Conservation (phyloP, 345 rosid genomes). For the Pseudoturritis turrita region DNA sequence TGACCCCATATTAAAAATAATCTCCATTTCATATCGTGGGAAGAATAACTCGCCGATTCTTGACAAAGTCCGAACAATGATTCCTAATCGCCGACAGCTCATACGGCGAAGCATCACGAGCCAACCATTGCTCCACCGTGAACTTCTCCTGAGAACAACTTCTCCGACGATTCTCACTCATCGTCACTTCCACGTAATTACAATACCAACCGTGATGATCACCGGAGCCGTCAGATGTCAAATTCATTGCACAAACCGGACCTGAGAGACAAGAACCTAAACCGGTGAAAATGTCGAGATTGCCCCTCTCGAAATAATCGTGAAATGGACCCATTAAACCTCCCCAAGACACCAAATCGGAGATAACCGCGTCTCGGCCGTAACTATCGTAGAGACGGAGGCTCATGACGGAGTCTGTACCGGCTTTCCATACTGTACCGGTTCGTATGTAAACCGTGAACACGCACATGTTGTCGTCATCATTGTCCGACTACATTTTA, state of each 20-base stretch:
- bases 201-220: constrained; percentile 81
- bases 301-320: constrained; percentile 86
- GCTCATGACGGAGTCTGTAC: constrained; percentile 70
- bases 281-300: constrained; percentile 83
- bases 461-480: constrained; percentile 47
- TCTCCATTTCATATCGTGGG: neutral
- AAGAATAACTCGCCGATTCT: neutral
- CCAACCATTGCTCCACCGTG: constrained; percentile 88
- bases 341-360: constrained; percentile 68
- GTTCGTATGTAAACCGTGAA: constrained; percentile 69
- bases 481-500: constrained; percentile 17
- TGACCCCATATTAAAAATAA: neutral
- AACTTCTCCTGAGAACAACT: constrained; percentile 57
- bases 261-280: constrained; percentile 48
- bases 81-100: constrained; percentile 55
- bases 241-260: constrained; percentile 64
- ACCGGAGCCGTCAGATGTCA: constrained; percentile 78
- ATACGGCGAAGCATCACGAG: constrained; percentile 58
- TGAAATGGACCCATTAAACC: constrained; percentile 69
- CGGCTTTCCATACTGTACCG: constrained; percentile 75
- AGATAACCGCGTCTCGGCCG: constrained; percentile 38
- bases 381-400: constrained; percentile 43
- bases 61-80: constrained; percentile 37
- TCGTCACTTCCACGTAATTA: constrained; percentile 82
- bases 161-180: constrained; percentile 44